These are phyloP conservation scores for Backusella psychrophila DNA, from an alignment of 192 early-diverging fungal genomes.

Conservation along the genomic window DNA sequence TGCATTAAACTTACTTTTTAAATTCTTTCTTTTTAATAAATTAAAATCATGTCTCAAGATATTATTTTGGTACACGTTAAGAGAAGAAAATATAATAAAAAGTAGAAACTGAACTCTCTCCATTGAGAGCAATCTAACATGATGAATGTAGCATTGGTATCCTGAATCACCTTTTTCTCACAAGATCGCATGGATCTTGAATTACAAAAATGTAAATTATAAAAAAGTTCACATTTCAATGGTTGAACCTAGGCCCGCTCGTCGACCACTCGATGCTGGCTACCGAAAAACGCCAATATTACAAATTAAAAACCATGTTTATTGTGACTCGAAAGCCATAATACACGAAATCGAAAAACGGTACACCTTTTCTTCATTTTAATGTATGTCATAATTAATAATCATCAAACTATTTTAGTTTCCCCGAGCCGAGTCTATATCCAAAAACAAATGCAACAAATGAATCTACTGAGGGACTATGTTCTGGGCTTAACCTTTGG, in stretches of 20 bases:
- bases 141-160: slow-evolving; percentile 11
- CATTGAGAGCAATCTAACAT: neutral
- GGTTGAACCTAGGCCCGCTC: slow-evolving; percentile 11
- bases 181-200: slow-evolving; percentile 12
- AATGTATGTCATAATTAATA: neutral
- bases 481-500: slow-evolving; percentile 10
- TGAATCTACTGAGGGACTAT: neutral
- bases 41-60: neutral
- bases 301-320: slow-evolving; percentile 26
- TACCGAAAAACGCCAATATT: slow-evolving; percentile 36
- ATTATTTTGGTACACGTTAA: neutral
- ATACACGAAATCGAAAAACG: slow-evolving; percentile 15
- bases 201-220: slow-evolving; percentile 23
- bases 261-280: slow-evolving; percentile 25
- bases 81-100: neutral
- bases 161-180: slow-evolving; percentile 2
- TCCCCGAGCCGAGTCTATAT: slow-evolving; percentile 18
- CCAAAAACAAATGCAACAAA: slow-evolving; percentile 12
- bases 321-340: slow-evolving; percentile 29
- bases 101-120: neutral
- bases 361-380: neutral
- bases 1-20: too few species aligned
- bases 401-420: slow-evolving; percentile 6
- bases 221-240: slow-evolving; percentile 12
- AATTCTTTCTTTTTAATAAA: neutral